Evolutionary conservation across 768 basidiomycete genomes (phyloP), one percentile per base, ranked within the genome.

Genomic region (Lentinus brumalis): DNA sequence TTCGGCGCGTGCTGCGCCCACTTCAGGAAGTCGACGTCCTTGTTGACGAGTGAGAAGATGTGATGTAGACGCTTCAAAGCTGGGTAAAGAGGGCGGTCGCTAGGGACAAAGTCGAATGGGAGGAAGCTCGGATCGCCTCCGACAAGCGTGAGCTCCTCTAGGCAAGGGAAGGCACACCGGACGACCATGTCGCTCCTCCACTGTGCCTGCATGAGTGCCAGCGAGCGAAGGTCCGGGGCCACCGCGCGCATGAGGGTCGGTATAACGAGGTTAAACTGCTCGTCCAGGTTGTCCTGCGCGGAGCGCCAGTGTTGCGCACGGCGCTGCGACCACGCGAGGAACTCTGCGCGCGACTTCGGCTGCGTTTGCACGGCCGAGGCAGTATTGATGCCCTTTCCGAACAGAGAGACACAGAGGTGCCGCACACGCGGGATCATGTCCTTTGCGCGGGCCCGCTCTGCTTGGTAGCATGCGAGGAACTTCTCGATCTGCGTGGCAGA

Each of bases 81-180:
- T 18, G 62, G 62, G 45, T 63, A 63, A 16, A 57, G 15, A 26
- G 58, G 57, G 2, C 49, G 41, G 41, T 55, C 57, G 41, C 18
- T 38, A n/a, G 62, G 39, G 42, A 59, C 9, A 39, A 49, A 42
- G 16, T 46, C 46, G 49, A 63, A 59, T 14, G 57, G 62, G 40
- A 59, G 62, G 57, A 63, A 63, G 62, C 53, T 53, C 21, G 62
- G 62, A 35, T 63, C 62, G 32, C 62, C 62, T 6, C 62, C 62
- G 42, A 56, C 50, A 21, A 63, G 40, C 16, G 54, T 63, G 29
- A 63, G 53, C 50, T 63, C 62, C 32, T 50, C 41, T 15, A 63
- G 54, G 50, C 41, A 29, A 8, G 62, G 62, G 50, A 63, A 63
- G 15, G 31, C 1, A 50, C 57, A 59, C 16, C 56, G 56, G 3